Base-by-base conservation (phyloP, 2,329 filamentous ascomycete species). In the Ceratocystis colombiana region DNA sequence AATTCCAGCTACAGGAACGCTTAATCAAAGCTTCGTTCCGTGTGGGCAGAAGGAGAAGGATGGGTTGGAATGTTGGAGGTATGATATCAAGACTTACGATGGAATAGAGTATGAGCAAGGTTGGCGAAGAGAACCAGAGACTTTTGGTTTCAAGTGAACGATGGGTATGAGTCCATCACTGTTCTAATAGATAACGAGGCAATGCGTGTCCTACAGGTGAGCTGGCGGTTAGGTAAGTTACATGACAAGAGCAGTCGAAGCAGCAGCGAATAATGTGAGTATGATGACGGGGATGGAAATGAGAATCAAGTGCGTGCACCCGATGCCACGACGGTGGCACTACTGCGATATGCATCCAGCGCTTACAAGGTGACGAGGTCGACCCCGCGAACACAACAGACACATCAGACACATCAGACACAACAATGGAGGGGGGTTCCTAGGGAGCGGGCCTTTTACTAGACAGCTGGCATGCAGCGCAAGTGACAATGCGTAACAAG, bases 1-100 rank as follows among this genome's bases (percentile, higher is more conserved):
- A 59, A 59, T 59, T 59, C 55, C 55, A 59, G 55, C 28, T 33
- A 15, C 55, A 59, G 55, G 55, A 59, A 59, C 55, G 55, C 55
- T 33, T 3, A 30, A 12, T 30, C 8, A 30, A n/a, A 7, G n/a
- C 15, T 20, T 59, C 55, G 55, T 59, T 59, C 55, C 53, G 15
- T 33, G 53, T 10, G 17, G 6, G 17, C 15, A 57, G 22, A n/a
- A 37, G 50, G 15, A 12, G 12, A 22, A 55, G 25, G 28, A 59
- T 28, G 55, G 17, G 25, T 28, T 8, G 48, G 48, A 53, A 28
- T 53, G 48, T 15, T 10, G 5, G 30, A 10, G 55, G 8, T 28
- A n/a, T n/a, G 15, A 37, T 37, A 12, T 37, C 15, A 20, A 5
- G 28, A 59, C 55, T 59, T 59, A 59, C 55, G 33, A 17, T 28